A percentile compares a stretch with the other conserved stretches of the same genome.
Evolutionary conservation across 805 yeast genomes (phyloP).

Genomic region (Wickerhamomyces chambardii): DNA sequence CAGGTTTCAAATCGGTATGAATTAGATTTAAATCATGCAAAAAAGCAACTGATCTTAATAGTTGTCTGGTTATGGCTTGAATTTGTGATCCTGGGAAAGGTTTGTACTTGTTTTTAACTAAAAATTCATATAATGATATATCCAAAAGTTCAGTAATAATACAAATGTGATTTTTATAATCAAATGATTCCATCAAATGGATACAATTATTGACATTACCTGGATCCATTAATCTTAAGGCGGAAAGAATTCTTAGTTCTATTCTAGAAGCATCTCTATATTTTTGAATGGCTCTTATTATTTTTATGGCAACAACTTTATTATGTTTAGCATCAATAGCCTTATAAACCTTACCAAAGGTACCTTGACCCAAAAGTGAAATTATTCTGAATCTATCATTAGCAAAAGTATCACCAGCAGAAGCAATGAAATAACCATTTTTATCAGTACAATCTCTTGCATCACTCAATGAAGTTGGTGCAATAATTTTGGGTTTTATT

Average conservation of each 20-base stretch:
- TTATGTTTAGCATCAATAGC: slow-evolving; percentile 62
- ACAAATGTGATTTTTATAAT: slow-evolving; percentile 89
- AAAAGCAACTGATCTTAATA: slow-evolving; percentile 77
- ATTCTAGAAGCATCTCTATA: slow-evolving; percentile 94
- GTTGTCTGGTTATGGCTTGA: slow-evolving; percentile 80
- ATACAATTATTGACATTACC: slow-evolving; percentile 67
- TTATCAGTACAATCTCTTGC: slow-evolving; percentile 11
- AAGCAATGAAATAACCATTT: slow-evolving; percentile 67
- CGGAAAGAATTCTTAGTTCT: slow-evolving; percentile 75
- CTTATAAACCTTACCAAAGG: slow-evolving; percentile 83
- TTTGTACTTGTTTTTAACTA: slow-evolving; percentile 72
- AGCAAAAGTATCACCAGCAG: slow-evolving; percentile 54
- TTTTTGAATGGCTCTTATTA: slow-evolving; percentile 86
- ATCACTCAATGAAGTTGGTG: slow-evolving; percentile 3
- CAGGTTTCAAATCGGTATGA: slow-evolving; percentile 97
- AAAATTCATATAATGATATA: slow-evolving; percentile 81
- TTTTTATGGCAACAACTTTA: slow-evolving; percentile 72
- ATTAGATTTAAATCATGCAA: slow-evolving; percentile 84
- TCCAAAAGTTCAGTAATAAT: slow-evolving; percentile 84
- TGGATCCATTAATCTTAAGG: slow-evolving; percentile 62
- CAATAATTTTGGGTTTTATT: slow-evolving; percentile 25
- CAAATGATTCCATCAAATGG: slow-evolving; percentile 83
- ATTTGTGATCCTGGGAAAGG: slow-evolving; percentile 95
- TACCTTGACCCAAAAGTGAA: slow-evolving; percentile 79
- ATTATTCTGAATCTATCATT: slow-evolving; percentile 59